Evolutionary conservation across 2,329 filamentous ascomycete genomes (phyloP), one percentile per base, ranked within the genome.

Genomic region (Fusarium anthophilum): DNA sequence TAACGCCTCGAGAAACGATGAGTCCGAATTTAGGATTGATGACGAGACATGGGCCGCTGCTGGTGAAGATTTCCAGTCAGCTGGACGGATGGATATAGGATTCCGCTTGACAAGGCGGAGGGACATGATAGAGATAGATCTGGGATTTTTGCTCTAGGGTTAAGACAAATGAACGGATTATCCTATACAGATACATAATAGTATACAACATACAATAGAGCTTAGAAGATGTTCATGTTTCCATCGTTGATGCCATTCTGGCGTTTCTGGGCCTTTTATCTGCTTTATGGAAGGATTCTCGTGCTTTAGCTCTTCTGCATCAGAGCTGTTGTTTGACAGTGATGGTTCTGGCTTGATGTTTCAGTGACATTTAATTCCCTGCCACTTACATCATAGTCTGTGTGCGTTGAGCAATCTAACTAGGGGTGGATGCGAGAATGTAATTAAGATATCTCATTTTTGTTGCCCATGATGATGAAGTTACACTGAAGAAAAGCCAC

Each of bases 161-260:
- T 76, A 79, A 79, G 76, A 79, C 68, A 71, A 77, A 78, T 76
- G 77, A 78, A 79, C 61, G 74, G 66, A 72, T 71, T 70, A 68
- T 74, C 76, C 66, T 58, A 73, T 66, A 63, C 50, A 63, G 51
- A 70, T 75, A 74, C 61, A 66, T 76, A 70, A 77, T 72, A 76
- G 37, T 73, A 67, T 63, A 77, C 43, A 54, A 48, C 59, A 70
- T 59, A 70, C 67, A 70, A 59, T 70, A 70, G 66, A 70, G 51
- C 66, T 66, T 66, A 37, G 59, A 70, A 44, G 35, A 39, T 70
- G 51, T 70, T 70, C 37, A 47, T 64, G 24, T 70, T 58, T 63
- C 54, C 48, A 54, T 41, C 38, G 30, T 39, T 9, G 17, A n/a
- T n/a, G 24, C 15, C 15, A 28, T 43, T 22, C 11, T 51, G n/a